phyloP scores from a whole-genome alignment of 2,329 filamentous ascomycete genomes.

The Exophiala aquamarina region DNA sequence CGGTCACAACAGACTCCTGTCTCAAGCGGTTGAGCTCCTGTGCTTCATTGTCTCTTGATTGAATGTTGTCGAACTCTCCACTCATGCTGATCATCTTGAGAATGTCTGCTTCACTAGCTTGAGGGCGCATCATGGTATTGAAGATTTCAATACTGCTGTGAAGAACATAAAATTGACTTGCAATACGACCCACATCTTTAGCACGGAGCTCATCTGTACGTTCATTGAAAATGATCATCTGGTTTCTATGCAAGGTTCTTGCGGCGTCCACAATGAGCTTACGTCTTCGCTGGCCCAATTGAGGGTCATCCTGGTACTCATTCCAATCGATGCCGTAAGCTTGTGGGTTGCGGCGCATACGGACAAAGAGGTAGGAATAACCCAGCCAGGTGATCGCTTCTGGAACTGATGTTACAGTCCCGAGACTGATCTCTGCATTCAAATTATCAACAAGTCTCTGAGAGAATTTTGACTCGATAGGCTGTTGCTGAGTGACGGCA shows the following conservation, averaged over 20 bases:
- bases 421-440: constrained; percentile 90
- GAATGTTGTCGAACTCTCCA: constrained; percentile 96
- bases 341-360: constrained; percentile 89
- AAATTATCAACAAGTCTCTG: constrained; percentile 92
- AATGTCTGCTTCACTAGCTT: constrained; percentile 85
- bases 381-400: constrained; percentile 97
- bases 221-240: constrained; percentile 99
- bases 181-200: constrained; percentile 94
- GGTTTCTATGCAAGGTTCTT: constrained; percentile 80
- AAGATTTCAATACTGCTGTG: constrained; percentile 95
- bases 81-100: constrained; percentile 97
- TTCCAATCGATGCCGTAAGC: constrained; percentile 94
- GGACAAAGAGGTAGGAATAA: constrained; percentile 95
- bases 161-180: constrained; percentile 94
- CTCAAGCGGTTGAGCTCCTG: constrained; percentile 78
- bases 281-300: constrained; percentile 79
- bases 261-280: constrained; percentile 88
- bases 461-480: constrained; percentile 96
- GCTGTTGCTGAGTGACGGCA: constrained; percentile 91
- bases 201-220: constrained; percentile 86
- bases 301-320: constrained; percentile 84
- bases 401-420: constrained; percentile 89
- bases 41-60: constrained; percentile 84
- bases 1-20: constrained; percentile 70
- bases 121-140: constrained; percentile 88